Percentiles rank a stretch among this genome's conserved stretches.
These are phyloP conservation scores for Xylariaceae sp. DNA, from an alignment of 2,329 filamentous ascomycete species.

Conservation along the genomic window DNA sequence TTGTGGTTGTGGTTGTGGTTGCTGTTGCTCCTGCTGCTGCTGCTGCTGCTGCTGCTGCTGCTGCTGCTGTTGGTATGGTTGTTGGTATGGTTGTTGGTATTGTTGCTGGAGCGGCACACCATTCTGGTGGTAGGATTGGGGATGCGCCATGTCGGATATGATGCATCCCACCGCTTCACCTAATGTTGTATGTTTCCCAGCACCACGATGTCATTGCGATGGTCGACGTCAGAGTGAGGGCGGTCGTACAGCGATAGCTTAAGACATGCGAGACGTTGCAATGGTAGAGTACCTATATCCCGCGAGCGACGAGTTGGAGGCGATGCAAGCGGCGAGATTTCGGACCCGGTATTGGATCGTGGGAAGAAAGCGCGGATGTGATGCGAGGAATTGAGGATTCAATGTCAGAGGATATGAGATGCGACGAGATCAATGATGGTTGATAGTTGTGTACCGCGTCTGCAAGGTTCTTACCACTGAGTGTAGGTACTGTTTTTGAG, in stretches of 20 bases:
- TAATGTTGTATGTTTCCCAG: constrained; percentile 4
- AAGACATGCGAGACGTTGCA: constrained; percentile 6
- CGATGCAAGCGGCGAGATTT: neutral
- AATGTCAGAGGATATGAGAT: neutral
- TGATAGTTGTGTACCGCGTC: constrained; percentile 11
- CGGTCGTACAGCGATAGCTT: constrained; percentile 1
- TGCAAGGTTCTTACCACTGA: constrained; percentile 10
- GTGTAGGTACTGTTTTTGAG: neutral
- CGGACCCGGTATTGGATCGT: neutral
- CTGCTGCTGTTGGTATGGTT: neutral
- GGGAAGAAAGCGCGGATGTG: neutral
- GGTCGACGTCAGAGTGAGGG: constrained; percentile 2
- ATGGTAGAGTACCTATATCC: neutral
- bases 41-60: constrained; percentile 10
- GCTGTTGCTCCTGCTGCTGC: constrained; percentile 2
- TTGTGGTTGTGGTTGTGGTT: neutral
- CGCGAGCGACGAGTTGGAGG: neutral
- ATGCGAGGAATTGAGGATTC: constrained; percentile 2
- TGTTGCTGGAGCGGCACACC: constrained; percentile 24
- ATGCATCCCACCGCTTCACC: constrained; percentile 20
- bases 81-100: constrained; percentile 4
- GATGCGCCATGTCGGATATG: constrained; percentile 25
- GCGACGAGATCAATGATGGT: neutral
- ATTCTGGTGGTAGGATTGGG: constrained; percentile 23
- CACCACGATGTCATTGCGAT: constrained; percentile 18